Conservation (phyloP, 108 stramenopile species). For the Pseudonitzschia multistriata region DNA sequence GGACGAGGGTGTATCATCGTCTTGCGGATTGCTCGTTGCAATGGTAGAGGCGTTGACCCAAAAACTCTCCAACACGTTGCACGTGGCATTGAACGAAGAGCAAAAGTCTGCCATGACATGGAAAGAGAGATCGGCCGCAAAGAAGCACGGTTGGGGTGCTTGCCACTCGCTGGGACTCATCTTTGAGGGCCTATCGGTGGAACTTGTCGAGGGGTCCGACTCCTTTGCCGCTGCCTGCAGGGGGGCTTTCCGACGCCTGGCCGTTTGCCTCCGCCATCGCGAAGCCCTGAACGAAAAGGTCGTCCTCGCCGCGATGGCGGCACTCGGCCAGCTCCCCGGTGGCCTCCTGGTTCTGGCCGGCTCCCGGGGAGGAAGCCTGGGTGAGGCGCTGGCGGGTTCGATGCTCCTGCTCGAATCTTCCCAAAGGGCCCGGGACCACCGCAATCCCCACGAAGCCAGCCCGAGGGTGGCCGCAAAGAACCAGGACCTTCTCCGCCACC, state of each 20-base stretch:
- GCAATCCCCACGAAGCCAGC: neutral
- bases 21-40: constrained; percentile 25
- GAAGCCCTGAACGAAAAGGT: constrained; percentile 27
- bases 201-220: neutral
- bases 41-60: constrained; percentile 27
- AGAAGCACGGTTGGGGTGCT: constrained; percentile 79
- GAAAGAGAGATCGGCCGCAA: constrained; percentile 65
- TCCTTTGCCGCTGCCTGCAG: neutral
- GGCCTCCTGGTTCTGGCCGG: neutral
- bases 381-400: constrained; percentile 20
- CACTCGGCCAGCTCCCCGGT: constrained; percentile 16
- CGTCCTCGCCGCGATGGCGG: constrained; percentile 28
- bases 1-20: neutral
- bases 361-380: constrained; percentile 13
- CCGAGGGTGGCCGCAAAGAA: neutral
- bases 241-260: neutral
- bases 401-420: neutral
- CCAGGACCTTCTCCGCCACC: constrained; percentile 13
- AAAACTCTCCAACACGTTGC: constrained; percentile 41
- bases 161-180: constrained; percentile 44
- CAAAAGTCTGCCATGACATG: constrained; percentile 48
- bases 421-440: neutral
- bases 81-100: constrained; percentile 36
- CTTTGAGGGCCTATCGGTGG: constrained; percentile 12
- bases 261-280: constrained; percentile 19